These are phyloP conservation scores for Pelargonium citronellum DNA, from an alignment of 441 rosid genomes.

Conservation along the genomic window DNA sequence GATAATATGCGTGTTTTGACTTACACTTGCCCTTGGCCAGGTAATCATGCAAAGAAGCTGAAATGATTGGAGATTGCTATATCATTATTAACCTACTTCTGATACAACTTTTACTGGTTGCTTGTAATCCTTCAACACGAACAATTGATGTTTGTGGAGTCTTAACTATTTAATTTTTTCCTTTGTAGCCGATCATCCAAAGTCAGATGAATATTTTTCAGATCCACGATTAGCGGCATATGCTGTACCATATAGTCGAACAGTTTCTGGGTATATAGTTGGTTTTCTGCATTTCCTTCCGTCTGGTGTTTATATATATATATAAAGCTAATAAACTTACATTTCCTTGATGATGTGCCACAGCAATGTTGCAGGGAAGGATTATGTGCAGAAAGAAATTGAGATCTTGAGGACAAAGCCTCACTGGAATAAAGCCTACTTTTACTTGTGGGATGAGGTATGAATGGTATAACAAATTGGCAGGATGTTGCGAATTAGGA, in stretches of 20 bases:
- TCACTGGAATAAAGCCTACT: slow-evolving; percentile 92
- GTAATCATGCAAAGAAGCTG: slow-evolving; percentile 32
- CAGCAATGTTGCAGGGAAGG: slow-evolving; percentile 59
- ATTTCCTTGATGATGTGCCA: slow-evolving; percentile 35
- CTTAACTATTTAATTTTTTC: slow-evolving; percentile 18
- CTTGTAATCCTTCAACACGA: not conserved
- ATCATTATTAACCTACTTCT: slow-evolving; percentile 12
- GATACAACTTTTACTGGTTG: slow-evolving; percentile 7
- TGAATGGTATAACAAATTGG: slow-evolving; percentile 5
- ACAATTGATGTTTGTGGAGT: not conserved
- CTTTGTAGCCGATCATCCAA: slow-evolving; percentile 74
- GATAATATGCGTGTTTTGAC: slow-evolving; percentile 89
- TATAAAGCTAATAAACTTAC: slow-evolving; percentile 32
- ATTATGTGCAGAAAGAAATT: slow-evolving; percentile 73
- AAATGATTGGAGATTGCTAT: slow-evolving; percentile 5
- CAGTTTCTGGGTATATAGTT: slow-evolving; percentile 55
- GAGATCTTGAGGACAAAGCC: slow-evolving; percentile 75
- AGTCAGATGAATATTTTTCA: slow-evolving; percentile 74
- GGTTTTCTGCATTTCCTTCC: slow-evolving; percentile 26
- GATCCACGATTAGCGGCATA: slow-evolving; percentile 89
- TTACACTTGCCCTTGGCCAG: slow-evolving; percentile 93
- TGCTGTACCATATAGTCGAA: slow-evolving; percentile 70
- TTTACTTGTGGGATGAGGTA: slow-evolving; percentile 97
- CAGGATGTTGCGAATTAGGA: not conserved
- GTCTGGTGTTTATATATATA: slow-evolving; percentile 21